Conservation (phyloP, 192 early-diverging fungal genomes). For the Entophlyctis luteolus region DNA sequence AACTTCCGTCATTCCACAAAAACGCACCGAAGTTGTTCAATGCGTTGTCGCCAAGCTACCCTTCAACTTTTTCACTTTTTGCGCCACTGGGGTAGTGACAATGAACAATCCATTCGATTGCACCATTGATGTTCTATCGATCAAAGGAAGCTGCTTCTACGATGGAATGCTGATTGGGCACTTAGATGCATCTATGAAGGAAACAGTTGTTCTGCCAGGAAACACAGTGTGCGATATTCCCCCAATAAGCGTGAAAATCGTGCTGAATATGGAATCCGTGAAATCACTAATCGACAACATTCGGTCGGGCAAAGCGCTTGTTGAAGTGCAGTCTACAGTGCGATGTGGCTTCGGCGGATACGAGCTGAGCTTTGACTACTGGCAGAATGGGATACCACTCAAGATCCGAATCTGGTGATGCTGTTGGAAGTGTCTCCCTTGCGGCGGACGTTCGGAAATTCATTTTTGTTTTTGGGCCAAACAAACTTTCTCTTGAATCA, state of each 20-base stretch:
- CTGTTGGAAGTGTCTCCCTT: background rate
- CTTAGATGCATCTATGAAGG: background rate
- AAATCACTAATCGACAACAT: background rate
- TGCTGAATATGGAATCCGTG: background rate
- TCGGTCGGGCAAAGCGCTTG: background rate
- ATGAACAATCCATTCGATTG: constrained; percentile 12
- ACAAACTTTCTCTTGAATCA: too few relatives aligned
- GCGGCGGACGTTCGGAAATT: background rate
- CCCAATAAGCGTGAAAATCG: background rate
- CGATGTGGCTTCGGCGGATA: background rate
- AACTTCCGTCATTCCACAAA: background rate
- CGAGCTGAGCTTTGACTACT: constrained; percentile 3
- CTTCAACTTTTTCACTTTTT: background rate
- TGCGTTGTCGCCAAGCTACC: background rate
- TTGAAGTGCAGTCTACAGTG: background rate
- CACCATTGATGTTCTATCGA: background rate
- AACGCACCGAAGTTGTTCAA: background rate
- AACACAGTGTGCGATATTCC: background rate
- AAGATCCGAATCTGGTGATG: constrained; percentile 5
- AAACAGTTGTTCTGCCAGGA: background rate
- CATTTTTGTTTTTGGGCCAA: background rate
- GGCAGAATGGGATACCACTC: background rate
- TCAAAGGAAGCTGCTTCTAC: background rate
- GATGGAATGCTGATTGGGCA: background rate
- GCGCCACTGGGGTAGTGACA: background rate